Evolutionary conservation across 768 basidiomycete species (phyloP).

Genomic region (Suillus discolor): DNA sequence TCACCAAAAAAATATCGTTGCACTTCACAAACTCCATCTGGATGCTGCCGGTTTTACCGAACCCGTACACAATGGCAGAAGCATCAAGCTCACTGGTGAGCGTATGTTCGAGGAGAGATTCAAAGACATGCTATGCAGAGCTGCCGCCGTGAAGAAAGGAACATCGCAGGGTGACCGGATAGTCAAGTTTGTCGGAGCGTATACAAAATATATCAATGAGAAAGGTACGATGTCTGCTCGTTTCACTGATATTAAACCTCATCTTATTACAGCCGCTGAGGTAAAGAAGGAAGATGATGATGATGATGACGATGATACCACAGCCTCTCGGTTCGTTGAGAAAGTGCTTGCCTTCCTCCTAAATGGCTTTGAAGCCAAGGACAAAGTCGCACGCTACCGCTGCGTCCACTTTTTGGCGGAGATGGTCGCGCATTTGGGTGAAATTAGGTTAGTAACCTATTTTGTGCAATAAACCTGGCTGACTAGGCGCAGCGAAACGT

Average conservation of each 20-base stretch:
- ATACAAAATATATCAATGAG: slow-evolving; percentile 73
- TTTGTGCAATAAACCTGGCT: not conserved
- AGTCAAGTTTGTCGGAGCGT: slow-evolving; percentile 82
- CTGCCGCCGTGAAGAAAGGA: slow-evolving; percentile 81
- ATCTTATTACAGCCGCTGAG: slow-evolving; percentile 37
- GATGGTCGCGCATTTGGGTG: slow-evolving; percentile 79
- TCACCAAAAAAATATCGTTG: slow-evolving; percentile 88
- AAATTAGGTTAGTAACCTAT: slow-evolving; percentile 70
- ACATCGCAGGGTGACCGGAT: slow-evolving; percentile 70
- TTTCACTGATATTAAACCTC: not conserved
- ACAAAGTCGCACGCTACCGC: slow-evolving; percentile 85
- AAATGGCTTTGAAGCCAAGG: slow-evolving; percentile 80
- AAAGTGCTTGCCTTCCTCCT: slow-evolving; percentile 73
- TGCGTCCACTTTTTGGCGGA: slow-evolving; percentile 76
- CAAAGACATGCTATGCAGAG: slow-evolving; percentile 56
- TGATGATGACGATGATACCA: slow-evolving; percentile 65
- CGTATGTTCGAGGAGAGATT: slow-evolving; percentile 72
- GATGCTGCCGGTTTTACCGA: slow-evolving; percentile 60
- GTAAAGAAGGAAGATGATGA: slow-evolving; percentile 34
- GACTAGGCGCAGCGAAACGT: slow-evolving; percentile 61
- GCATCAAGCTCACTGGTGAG: slow-evolving; percentile 71
- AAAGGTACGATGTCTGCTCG: slow-evolving; percentile 53
- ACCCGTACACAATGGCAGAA: slow-evolving; percentile 48
- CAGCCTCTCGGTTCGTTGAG: slow-evolving; percentile 67
- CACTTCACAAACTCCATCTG: slow-evolving; percentile 76